These are phyloP conservation scores for Neopestalotiopsis rosae DNA, from an alignment of 2,329 filamentous ascomycete genomes.

Conservation along the genomic window DNA sequence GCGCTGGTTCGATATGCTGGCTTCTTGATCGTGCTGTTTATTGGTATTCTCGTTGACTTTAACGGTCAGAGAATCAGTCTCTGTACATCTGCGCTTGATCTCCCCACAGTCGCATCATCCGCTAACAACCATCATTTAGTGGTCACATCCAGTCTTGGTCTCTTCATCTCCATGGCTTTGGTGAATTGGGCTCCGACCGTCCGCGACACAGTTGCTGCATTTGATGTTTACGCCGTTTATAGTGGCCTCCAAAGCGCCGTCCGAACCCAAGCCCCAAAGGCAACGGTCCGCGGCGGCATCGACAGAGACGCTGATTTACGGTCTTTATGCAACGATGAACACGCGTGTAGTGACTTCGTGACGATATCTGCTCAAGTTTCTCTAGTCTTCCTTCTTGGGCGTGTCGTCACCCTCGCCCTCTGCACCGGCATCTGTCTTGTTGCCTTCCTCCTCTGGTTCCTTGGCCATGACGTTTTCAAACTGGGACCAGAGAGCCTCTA, in stretches of 20 bases:
- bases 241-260: too few species aligned
- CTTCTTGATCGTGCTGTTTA: slow-evolving; percentile 62
- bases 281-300: too few species aligned
- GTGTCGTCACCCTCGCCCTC: slow-evolving; percentile 34
- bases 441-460: slow-evolving; percentile 49
- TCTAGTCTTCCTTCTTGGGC: slow-evolving; percentile 29
- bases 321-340: too few species aligned
- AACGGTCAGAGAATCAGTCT: slow-evolving; percentile 57
- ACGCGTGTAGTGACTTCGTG: too few species aligned
- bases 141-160: slow-evolving; percentile 51
- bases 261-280: too few species aligned
- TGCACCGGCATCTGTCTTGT: slow-evolving; percentile 22
- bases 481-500: slow-evolving; percentile 95
- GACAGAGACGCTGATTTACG: too few species aligned
- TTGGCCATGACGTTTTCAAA: slow-evolving; percentile 96
- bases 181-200: slow-evolving; percentile 56
- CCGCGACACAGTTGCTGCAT: slow-evolving; percentile 61
- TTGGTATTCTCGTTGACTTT: slow-evolving; percentile 62
- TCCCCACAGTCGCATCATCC: too few species aligned
- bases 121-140: slow-evolving; percentile 28
- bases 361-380: background rate
- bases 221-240: slow-evolving; percentile 61
- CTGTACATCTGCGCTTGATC: slow-evolving; percentile 32
- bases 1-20: slow-evolving; percentile 58
- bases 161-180: slow-evolving; percentile 58